These are phyloP conservation scores for Phytophthora foliorum DNA, from an alignment of 352 stramenopile genomes.

Conservation along the genomic window DNA sequence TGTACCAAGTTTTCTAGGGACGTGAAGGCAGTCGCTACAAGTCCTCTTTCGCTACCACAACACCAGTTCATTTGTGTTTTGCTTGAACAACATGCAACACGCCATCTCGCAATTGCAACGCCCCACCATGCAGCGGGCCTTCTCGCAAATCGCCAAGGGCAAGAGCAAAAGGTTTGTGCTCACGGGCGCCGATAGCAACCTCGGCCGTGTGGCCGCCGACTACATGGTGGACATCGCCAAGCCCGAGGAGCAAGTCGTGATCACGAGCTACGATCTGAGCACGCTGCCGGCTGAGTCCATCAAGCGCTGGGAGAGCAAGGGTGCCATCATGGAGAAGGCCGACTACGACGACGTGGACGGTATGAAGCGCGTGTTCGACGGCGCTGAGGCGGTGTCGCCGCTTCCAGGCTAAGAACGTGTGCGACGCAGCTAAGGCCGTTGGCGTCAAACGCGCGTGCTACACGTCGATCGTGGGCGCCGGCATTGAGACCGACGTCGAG, in stretches of 20 bases:
- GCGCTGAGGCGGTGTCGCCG: slow-evolving; percentile 22
- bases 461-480: slow-evolving; percentile 41
- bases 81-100: slow-evolving; percentile 6
- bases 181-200: slow-evolving; percentile 23
- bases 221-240: slow-evolving; percentile 6
- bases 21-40: too few species aligned
- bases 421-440: slow-evolving; percentile 25
- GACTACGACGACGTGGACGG: slow-evolving; percentile 29
- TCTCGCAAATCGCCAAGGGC: slow-evolving; percentile 16
- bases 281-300: slow-evolving; percentile 16
- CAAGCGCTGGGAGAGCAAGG: slow-evolving; percentile 21
- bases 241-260: slow-evolving; percentile 20
- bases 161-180: neutral
- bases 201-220: slow-evolving; percentile 17
- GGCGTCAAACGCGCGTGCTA: slow-evolving; percentile 46
- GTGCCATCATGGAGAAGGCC: slow-evolving; percentile 14
- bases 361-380: slow-evolving; percentile 29
- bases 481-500: slow-evolving; percentile 25
- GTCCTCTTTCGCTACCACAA: too few species aligned
- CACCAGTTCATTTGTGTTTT: slow-evolving; percentile 3
- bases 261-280: slow-evolving; percentile 19
- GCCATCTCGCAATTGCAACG: slow-evolving; percentile 5
- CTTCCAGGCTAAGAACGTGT: slow-evolving; percentile 28
- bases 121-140: slow-evolving; percentile 5
- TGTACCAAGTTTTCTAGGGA: too few species aligned